Conservation (phyloP, 2,329 filamentous ascomycete genomes). For the Hypoxylon sp. region DNA sequence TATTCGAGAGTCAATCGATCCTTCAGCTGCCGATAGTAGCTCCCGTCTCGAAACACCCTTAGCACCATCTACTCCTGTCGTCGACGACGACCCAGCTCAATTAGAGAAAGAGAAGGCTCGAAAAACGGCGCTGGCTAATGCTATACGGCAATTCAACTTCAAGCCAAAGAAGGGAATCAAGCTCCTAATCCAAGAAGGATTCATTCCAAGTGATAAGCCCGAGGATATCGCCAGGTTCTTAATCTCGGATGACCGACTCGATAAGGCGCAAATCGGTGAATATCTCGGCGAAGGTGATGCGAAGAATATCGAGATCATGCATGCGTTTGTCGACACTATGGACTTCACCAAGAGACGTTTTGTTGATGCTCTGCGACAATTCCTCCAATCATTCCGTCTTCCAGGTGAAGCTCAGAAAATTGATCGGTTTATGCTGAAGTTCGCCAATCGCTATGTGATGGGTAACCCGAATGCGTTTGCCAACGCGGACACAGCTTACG, state of each 20-base stretch:
- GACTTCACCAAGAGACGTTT: slow-evolving; percentile 93
- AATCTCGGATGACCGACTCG: slow-evolving; percentile 81
- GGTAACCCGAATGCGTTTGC: slow-evolving; percentile 98
- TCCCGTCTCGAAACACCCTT: slow-evolving; percentile 72
- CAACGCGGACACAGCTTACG: slow-evolving; percentile 97
- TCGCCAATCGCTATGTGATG: slow-evolving; percentile 93
- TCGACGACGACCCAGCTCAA: slow-evolving; percentile 91
- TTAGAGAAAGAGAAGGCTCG: slow-evolving; percentile 94
- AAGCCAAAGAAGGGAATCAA: slow-evolving; percentile 97
- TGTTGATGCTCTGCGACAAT: slow-evolving; percentile 89
- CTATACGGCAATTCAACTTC: slow-evolving; percentile 93
- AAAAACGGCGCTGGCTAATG: slow-evolving; percentile 92
- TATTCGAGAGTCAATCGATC: slow-evolving; percentile 82
- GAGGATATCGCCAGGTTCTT: slow-evolving; percentile 89
- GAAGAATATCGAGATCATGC: slow-evolving; percentile 97
- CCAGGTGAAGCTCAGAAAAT: slow-evolving; percentile 99
- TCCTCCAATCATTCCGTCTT: slow-evolving; percentile 93
- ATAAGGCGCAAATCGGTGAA: slow-evolving; percentile 94
- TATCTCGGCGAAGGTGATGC: slow-evolving; percentile 94
- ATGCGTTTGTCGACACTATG: slow-evolving; percentile 96
- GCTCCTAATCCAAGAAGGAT: slow-evolving; percentile 82
- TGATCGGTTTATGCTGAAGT: slow-evolving; percentile 99
- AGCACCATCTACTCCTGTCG: slow-evolving; percentile 73
- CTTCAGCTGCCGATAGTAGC: slow-evolving; percentile 68
- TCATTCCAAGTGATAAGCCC: slow-evolving; percentile 83